Evolutionary conservation across 768 basidiomycete genomes (phyloP).

Genomic region (Cystofilobasidium macerans): DNA sequence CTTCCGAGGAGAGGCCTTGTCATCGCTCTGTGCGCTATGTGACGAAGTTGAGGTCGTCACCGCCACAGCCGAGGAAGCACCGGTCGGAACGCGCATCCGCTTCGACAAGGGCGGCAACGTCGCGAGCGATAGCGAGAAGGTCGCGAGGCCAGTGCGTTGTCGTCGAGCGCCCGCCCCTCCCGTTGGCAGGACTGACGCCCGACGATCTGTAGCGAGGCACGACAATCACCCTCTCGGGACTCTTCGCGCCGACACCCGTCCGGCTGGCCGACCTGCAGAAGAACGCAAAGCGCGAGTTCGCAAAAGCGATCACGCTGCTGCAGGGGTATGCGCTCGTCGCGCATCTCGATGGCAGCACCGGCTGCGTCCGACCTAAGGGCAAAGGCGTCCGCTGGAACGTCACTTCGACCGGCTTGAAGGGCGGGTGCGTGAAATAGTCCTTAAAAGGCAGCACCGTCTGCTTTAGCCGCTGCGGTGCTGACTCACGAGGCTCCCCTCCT

Average conservation of each 20-base stretch:
- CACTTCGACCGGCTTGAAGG: slow-evolving; percentile 50
- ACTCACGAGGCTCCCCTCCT: no score
- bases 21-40: slow-evolving; percentile 77
- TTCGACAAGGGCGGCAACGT: slow-evolving; percentile 58
- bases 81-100: slow-evolving; percentile 68
- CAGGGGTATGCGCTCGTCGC: slow-evolving; percentile 84
- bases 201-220: slow-evolving; percentile 81
- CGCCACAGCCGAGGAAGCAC: slow-evolving; percentile 56
- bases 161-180: background rate
- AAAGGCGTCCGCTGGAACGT: slow-evolving; percentile 60
- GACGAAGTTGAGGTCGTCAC: slow-evolving; percentile 62
- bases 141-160: slow-evolving; percentile 61
- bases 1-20: slow-evolving; percentile 90
- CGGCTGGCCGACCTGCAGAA: slow-evolving; percentile 81
- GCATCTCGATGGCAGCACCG: slow-evolving; percentile 33
- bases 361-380: slow-evolving; percentile 27
- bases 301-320: slow-evolving; percentile 67
- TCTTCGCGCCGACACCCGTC: slow-evolving; percentile 77
- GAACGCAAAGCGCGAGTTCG: slow-evolving; percentile 79
- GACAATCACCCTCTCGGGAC: slow-evolving; percentile 56
- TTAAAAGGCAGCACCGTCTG: no score
- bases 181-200: background rate
- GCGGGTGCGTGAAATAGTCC: slow-evolving; percentile 65
- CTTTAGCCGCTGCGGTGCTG: no score
- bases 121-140: slow-evolving; percentile 45